Percentiles rank a stretch among this genome's conserved stretches.
Conservation (phyloP, 345 rosid genomes). For the Hirschfeldia incana region DNA sequence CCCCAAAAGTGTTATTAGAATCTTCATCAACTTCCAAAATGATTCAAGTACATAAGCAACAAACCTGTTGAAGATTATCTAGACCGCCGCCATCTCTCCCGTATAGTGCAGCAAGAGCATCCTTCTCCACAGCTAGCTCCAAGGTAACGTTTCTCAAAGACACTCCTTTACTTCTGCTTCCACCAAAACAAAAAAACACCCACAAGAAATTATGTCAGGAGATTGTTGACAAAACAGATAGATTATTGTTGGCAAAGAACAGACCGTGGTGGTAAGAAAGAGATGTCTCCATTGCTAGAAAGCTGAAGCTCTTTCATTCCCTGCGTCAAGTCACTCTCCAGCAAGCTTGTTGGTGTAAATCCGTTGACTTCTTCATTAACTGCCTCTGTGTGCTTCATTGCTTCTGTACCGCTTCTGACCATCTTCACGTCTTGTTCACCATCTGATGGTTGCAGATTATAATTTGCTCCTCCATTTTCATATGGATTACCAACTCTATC, state of each 20-base stretch:
- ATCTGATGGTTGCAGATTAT: slow-evolving; percentile 29
- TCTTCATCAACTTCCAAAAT: background rate
- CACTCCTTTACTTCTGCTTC: slow-evolving; percentile 46
- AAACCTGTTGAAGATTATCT: slow-evolving; percentile 58
- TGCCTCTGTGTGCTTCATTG: slow-evolving; percentile 38
- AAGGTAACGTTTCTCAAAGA: slow-evolving; percentile 53
- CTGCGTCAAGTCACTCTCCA: slow-evolving; percentile 30
- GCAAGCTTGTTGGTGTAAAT: slow-evolving; percentile 20
- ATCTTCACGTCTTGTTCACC: slow-evolving; percentile 26
- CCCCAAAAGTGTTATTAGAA: background rate
- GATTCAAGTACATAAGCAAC: background rate
- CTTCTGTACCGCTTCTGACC: slow-evolving; percentile 36
- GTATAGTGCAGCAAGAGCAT: slow-evolving; percentile 47
- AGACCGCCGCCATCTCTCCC: slow-evolving; percentile 62
- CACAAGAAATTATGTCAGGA: background rate
- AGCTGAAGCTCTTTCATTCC: slow-evolving; percentile 40
- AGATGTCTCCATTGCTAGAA: slow-evolving; percentile 26
- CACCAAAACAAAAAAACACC: background rate
- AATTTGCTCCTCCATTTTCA: slow-evolving; percentile 27
- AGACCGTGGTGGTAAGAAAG: slow-evolving; percentile 27
- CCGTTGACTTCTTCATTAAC: slow-evolving; percentile 26
- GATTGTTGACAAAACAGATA: background rate
- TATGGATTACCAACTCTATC: slow-evolving; percentile 27
- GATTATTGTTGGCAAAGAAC: slow-evolving; percentile 18
- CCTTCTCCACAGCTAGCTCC: slow-evolving; percentile 49